Evolutionary conservation across 352 stramenopile species (phyloP), one percentile per base, ranked within the genome.

Genomic region (Phytopythium vexans): DNA sequence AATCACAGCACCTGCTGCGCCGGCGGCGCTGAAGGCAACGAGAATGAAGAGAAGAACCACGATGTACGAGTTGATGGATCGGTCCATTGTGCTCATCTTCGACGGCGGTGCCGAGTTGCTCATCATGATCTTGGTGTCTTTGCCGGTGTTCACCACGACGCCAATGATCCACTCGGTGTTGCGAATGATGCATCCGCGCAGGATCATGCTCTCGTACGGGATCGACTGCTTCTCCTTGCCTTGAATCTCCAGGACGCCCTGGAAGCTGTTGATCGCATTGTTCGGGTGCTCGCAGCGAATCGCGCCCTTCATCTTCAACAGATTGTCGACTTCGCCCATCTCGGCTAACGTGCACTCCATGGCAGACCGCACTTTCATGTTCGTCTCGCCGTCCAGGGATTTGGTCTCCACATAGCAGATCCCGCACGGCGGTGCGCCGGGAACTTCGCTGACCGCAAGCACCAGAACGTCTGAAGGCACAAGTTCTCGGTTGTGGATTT

Each of bases 81-180:
- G 66, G 46, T 95, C 82, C 79, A 95, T 85, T 0, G 77, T 86
- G 55, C 85, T 95, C 79, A 93, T 89, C 64, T 96, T 96, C 37
- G 79, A 90, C 14, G 79, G 78, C 16, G 78, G 80, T 0, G 78
- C 73, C 32, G 77, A 88, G 52, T 88, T 90, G 62, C 77, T 95
- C 74, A 88, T 86, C 78, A 93, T 92, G 57, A 98, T 93, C 54
- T 98, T 97, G 11, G 92, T 98, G 51, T 98, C 91, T 43, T 78
- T 78, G 43, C 94, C 94, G 8, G 95, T 97, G 72, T 98, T 98
- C 38, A 98, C 66, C 10, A 98, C 95, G 10, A 98, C 48, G 6
- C 91, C 94, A 37, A 94, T 76, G 8, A 96, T 72, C 83, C 77
- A 97, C 33, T 96, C 85, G 3, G 92, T 98, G 66, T 98, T 98